A percentile compares a stretch with the other conserved stretches of the same genome.
Evolutionary conservation across 768 basidiomycete species (phyloP).

Genomic region (Amanita rubescens): DNA sequence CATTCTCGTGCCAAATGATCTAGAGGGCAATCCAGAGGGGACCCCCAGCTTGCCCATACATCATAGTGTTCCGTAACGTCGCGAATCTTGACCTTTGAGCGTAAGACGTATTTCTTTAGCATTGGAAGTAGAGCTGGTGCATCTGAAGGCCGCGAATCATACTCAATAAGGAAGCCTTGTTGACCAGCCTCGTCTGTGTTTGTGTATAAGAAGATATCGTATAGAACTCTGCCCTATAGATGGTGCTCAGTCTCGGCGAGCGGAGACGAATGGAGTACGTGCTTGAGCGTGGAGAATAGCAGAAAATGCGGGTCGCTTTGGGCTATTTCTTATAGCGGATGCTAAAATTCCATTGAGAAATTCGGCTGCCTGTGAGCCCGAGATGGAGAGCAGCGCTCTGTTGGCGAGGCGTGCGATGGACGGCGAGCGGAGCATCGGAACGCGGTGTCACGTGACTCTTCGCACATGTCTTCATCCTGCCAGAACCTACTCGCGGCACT

Average conservation of each 20-base stretch:
- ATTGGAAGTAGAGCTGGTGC: conserved; percentile 55
- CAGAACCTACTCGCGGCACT: conserved; percentile 69
- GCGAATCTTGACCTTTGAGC: conserved; percentile 80
- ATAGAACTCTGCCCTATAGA: conserved; percentile 76
- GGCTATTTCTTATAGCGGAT: conserved; percentile 35
- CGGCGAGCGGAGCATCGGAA: conserved; percentile 34
- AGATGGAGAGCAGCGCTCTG: conserved; percentile 64
- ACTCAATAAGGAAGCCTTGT: conserved; percentile 61
- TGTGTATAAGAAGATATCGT: conserved; percentile 84
- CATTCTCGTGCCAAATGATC: conserved; percentile 27
- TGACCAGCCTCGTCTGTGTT: conserved; percentile 32
- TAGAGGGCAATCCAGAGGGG: conserved; percentile 28
- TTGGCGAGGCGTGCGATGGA: conserved; percentile 56
- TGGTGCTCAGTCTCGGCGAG: conserved; percentile 9
- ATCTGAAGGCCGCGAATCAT: conserved; percentile 55
- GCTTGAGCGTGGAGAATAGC: conserved; percentile 79
- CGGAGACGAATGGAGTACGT: conserved; percentile 19
- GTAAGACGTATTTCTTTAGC: conserved; percentile 79
- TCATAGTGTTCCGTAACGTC: conserved; percentile 75
- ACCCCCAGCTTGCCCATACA: conserved; percentile 79
- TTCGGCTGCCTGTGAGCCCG: conserved; percentile 70
- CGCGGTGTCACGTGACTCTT: conserved; percentile 16
- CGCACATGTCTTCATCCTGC: conserved; percentile 72
- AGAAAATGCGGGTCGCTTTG: conserved; percentile 55
- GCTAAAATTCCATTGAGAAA: conserved; percentile 79